Evolutionary conservation across 1,139 yeast species (phyloP), one percentile per base, ranked within the genome.

Genomic region (Magnusiomyces clavatus): DNA sequence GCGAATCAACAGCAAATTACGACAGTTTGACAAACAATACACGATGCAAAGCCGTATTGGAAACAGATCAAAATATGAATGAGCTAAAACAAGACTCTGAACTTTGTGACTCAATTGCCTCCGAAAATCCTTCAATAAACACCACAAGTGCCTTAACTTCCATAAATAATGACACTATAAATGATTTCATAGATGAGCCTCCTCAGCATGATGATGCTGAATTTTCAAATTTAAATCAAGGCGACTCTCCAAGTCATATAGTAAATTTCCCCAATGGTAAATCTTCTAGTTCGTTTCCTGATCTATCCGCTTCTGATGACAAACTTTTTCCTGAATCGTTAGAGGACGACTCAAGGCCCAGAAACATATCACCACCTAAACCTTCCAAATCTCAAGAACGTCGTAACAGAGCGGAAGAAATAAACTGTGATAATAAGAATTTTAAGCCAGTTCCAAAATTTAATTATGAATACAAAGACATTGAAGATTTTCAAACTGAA

Each of bases 381-480:
- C 19, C 31, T 17, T 6, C 6, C 14, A 48, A 43, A 19, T 58
- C 60, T 50, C 58, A 60, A 4, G 60, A 59, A 44, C 57, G 60
- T 37, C 49, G 57, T 16, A 58, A 58, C 45, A 51, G 57, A 29
- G 62, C 61, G 1, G 61, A 56, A 43, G 55, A 56, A 43, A 42
- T 47, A 24, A 50, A 36, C 19, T 20, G 36, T 31, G 43, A 46
- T 20, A 43, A 47, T 10, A 13, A 24, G 5, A 46, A 16, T 17
- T 31, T 37, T 17, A 5, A 44, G 19, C 19, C 47, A 40, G 51
- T 58, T 8, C 66, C 68, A 12, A 61, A 61, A 46, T 61, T 62
- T 51, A 56, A 57, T 36, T 67, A 64, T 49, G 50, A 53, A 45
- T 67, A 65, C 50, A 29, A 48, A 2, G 67, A 65, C 20, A 53